Base-by-base conservation (phyloP, 108 stramenopile genomes). In the Fistulifera solaris region DNA sequence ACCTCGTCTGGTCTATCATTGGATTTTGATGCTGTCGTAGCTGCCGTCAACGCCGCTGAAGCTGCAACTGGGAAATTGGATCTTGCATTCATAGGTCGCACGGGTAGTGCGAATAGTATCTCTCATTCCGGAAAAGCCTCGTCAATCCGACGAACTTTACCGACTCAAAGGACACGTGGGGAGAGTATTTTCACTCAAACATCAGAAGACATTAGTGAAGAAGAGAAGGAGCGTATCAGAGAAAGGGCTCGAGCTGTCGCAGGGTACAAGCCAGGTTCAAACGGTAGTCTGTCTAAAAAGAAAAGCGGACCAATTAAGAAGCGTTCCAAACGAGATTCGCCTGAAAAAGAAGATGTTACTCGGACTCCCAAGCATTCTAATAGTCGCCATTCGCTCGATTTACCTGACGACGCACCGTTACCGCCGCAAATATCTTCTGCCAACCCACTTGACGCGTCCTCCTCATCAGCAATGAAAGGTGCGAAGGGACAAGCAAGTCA, bases 171-270 rank as follows among this genome's bases (percentile, higher is more conserved):
- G n/a, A 7, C 25, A 10, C 50, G 50, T 5, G 50, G n/a, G 7
- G 50, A 51, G 7, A 51, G 50, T 12, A 23, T 16, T 21, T 22
- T 46, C 10, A 8, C 44, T 10, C 21, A 21, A 22, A 10, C 17
- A 5, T 46, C 44, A 18, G 44, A 46, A 5, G 44, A 46, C 38
- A 23, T 57, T 40, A 21, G 16, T 3, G 41, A 57, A 44, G 55
- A 67, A 26, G 77, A 85, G 44, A 73, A 77, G 68, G 83, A 80
- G 54, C 67, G 72, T 8, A 70, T 83, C 31, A 65, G 75, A 47
- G 76, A 78, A 68, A 73, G 83, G 40, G 87, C 87, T 24, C 57
- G 87, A 56, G 81, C 81, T 24, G 83, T 78, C 17, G 87, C 83
- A 26, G 86, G 86, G 27, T 88, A 88, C 61, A 57, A 75, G 26